Evolutionary conservation across 768 basidiomycete species (phyloP).

Genomic region (Austroboletus festivus): DNA sequence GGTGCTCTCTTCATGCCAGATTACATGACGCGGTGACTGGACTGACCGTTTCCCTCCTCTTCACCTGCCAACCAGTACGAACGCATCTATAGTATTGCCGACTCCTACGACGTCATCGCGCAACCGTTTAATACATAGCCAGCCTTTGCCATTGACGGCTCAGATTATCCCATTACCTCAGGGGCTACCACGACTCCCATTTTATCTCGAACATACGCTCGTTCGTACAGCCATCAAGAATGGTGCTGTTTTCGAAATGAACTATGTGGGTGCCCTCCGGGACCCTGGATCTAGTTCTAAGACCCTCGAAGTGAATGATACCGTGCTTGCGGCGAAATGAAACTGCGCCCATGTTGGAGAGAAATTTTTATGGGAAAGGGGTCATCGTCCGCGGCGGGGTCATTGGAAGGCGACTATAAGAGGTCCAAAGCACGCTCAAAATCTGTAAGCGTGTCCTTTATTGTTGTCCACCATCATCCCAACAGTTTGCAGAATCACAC

Average conservation of each 20-base stretch:
- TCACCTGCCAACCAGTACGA: slow-evolving; percentile 67
- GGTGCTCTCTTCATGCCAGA: slow-evolving; percentile 39
- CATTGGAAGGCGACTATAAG: slow-evolving; percentile 60
- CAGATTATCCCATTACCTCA: slow-evolving; percentile 81
- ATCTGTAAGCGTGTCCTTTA: slow-evolving; percentile 53
- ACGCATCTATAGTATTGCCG: slow-evolving; percentile 55
- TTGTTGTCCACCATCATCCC: neutral
- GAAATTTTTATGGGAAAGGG: slow-evolving; percentile 76
- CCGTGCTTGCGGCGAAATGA: slow-evolving; percentile 55
- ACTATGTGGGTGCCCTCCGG: slow-evolving; percentile 70
- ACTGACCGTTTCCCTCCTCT: neutral
- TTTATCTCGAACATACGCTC: slow-evolving; percentile 79
- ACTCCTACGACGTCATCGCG: slow-evolving; percentile 73
- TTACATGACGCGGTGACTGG: neutral
- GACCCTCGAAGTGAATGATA: slow-evolving; percentile 49
- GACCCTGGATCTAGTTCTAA: slow-evolving; percentile 48
- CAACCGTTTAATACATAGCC: slow-evolving; percentile 78
- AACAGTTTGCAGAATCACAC: slow-evolving; percentile 45
- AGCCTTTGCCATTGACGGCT: slow-evolving; percentile 71
- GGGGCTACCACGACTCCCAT: slow-evolving; percentile 73
- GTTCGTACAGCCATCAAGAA: slow-evolving; percentile 78
- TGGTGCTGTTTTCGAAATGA: slow-evolving; percentile 80
- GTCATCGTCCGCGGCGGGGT: slow-evolving; percentile 71
- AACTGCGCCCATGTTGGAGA: slow-evolving; percentile 76
- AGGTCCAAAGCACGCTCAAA: slow-evolving; percentile 69